These are phyloP conservation scores for Aspergillus carlsbadensis DNA, from an alignment of 495 filamentous ascomycete genomes.

Conservation along the genomic window DNA sequence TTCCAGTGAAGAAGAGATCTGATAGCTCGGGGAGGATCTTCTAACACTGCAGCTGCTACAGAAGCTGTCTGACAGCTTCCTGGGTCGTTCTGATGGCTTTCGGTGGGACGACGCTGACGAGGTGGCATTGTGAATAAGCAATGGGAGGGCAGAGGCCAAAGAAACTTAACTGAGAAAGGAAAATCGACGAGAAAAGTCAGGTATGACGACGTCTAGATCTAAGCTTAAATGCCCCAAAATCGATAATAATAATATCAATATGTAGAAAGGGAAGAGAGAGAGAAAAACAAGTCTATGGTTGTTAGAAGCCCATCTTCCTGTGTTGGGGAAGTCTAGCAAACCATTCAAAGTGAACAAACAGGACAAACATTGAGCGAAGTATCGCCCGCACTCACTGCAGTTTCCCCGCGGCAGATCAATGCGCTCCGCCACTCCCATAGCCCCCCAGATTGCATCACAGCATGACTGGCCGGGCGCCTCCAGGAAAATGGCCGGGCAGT, in stretches of 20 bases:
- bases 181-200: neutral
- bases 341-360: neutral
- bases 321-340: neutral
- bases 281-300: neutral
- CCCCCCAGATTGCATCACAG: neutral
- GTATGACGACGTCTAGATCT: neutral
- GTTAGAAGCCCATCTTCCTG: neutral
- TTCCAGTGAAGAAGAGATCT: slow-evolving; percentile 56
- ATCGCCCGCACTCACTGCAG: neutral
- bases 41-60: slow-evolving; percentile 22
- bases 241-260: neutral
- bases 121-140: slow-evolving; percentile 28
- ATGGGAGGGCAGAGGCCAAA: neutral
- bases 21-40: slow-evolving; percentile 31
- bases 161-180: neutral
- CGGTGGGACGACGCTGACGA: slow-evolving; percentile 39
- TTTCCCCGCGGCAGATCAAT: slow-evolving; percentile 12
- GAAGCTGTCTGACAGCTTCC: slow-evolving; percentile 18
- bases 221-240: too few species aligned
- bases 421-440: too few species aligned
- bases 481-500: slow-evolving; percentile 42
- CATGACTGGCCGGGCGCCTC: slow-evolving; percentile 22
- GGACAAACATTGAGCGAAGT: slow-evolving; percentile 2
- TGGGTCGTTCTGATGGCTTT: slow-evolving; percentile 20
- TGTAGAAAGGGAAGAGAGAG: neutral